Base-by-base conservation (phyloP, 1,139 yeast species). In the Meyerozyma sp. region DNA sequence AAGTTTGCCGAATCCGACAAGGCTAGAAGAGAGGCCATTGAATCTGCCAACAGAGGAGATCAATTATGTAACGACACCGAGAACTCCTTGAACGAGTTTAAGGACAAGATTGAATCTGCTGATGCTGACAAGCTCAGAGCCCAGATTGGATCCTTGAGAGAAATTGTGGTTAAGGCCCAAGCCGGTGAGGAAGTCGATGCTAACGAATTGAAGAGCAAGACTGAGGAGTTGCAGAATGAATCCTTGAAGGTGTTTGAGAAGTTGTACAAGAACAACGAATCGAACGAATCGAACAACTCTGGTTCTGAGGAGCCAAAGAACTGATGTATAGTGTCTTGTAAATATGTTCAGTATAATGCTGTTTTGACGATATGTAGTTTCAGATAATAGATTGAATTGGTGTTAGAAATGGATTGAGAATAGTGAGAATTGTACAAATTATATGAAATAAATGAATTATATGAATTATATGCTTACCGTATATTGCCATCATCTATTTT, bases 41-140 rank as follows among this genome's bases (percentile, higher is more conserved):
- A 91, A 76, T 73, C 79, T 57, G 96, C 97, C 63, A 93, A 93
- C 90, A 89, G 89, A 70, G 97, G 97, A 55, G 98, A 93, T 72
- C 91, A 88, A 72, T 83, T 91, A 68, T 88, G 94, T 72, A 88
- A 88, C 73, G 98, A 91, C 73, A 91, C 96, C 59, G 98, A 93
- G 77, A 79, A 80, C 75, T 90, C 97, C 45, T 77, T 93, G 70
- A 84, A 82, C 70, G 97, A 93, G 77, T 89, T 87, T 77, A 91
- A 87, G 76, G 96, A 87, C 57, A 94, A 91, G 77, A 72, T 93
- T 55, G 94, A 89, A 66, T 78, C 85, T 71, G 83, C 82, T 54
- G 94, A 85, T 62, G 90, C 88, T 57, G 95, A 88, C 62, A 84
- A 84, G 75, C 86, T 93, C 57, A 83, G 81, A 73, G 84, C 79